Evolutionary conservation across 805 yeast species (phyloP), one percentile per base, ranked within the genome.

Genomic region (Yueomyces sp.): DNA sequence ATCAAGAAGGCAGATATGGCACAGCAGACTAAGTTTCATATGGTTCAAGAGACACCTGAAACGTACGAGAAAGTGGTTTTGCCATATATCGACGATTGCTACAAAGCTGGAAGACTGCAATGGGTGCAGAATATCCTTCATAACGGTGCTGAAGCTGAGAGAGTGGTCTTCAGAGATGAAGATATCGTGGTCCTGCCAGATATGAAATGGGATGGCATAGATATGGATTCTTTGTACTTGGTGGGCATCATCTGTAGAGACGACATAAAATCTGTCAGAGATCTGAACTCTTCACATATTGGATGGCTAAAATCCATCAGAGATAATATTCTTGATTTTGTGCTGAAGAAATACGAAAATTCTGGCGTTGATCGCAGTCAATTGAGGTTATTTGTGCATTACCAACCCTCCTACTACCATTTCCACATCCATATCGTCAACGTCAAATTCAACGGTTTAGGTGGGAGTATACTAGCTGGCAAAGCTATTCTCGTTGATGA

Each of bases 351-450:
- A 36, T 84, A 73, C 56, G 66, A 67, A 7, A 53, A 54, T 38
- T 54, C 56, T 26, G 5, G 40, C 8, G 53, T 86, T 4, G 56
- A 52, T 1, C 51, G 64, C 0, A 81, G 81, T 55, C 74, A 79
- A 51, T 59, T 92, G 50, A 73, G 95, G 47, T 59, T 87, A 1
- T 92, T 84, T 56, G 72, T 92, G 41, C 99, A 92, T 66, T 84
- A 92, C 60, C 97, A 88, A 52, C 99, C 99, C 0, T 83, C 96
- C 0, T 92, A 90, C 61, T 92, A 92, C 57, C 98, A 92, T 57
- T 81, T 92, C 68, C 99, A 92, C 58, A 73, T 92, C 26, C 99
- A 92, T 60, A 80, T 85, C 9, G 95, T 86, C 19, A 81, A 84
- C 53, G 69, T 83, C 4, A 68, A 64, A 19, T 85, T 84, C 52